phyloP scores from a whole-genome alignment of 768 basidiomycete genomes.

The Lentinula sp. region DNA sequence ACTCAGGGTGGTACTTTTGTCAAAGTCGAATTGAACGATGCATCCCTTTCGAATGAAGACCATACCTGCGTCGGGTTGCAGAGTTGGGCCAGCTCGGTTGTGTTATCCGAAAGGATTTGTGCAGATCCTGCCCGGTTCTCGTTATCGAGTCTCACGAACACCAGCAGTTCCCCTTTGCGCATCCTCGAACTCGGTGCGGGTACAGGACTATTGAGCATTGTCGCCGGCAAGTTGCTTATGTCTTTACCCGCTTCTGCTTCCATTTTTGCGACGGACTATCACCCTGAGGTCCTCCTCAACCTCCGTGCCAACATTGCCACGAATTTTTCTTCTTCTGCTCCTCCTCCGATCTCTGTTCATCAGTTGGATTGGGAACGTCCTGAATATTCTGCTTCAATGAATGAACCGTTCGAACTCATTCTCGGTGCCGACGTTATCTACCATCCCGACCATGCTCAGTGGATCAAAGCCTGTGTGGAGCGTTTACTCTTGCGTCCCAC shows the following conservation, averaged over 20 bases:
- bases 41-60: slow-evolving; percentile 53
- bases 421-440: slow-evolving; percentile 81
- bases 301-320: slow-evolving; percentile 50
- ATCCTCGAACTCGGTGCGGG: slow-evolving; percentile 83
- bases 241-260: neutral
- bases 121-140: slow-evolving; percentile 35
- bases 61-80: slow-evolving; percentile 80
- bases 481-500: slow-evolving; percentile 33
- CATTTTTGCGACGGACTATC: slow-evolving; percentile 73
- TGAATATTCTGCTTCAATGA: slow-evolving; percentile 22
- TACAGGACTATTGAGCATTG: slow-evolving; percentile 78
- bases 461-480: slow-evolving; percentile 62
- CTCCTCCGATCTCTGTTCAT: slow-evolving; percentile 33
- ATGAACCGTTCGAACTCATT: slow-evolving; percentile 55
- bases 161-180: slow-evolving; percentile 22
- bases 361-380: slow-evolving; percentile 65
- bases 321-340: slow-evolving; percentile 32
- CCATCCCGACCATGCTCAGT: slow-evolving; percentile 59
- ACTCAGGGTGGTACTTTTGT: slow-evolving; percentile 19
- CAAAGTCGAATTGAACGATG: slow-evolving; percentile 62
- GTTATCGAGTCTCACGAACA: slow-evolving; percentile 13
- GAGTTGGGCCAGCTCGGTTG: slow-evolving; percentile 77
- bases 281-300: slow-evolving; percentile 69
- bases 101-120: slow-evolving; percentile 62
- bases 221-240: slow-evolving; percentile 42